Conservation (phyloP, 345 rosid species). For the Viola odorata region DNA sequence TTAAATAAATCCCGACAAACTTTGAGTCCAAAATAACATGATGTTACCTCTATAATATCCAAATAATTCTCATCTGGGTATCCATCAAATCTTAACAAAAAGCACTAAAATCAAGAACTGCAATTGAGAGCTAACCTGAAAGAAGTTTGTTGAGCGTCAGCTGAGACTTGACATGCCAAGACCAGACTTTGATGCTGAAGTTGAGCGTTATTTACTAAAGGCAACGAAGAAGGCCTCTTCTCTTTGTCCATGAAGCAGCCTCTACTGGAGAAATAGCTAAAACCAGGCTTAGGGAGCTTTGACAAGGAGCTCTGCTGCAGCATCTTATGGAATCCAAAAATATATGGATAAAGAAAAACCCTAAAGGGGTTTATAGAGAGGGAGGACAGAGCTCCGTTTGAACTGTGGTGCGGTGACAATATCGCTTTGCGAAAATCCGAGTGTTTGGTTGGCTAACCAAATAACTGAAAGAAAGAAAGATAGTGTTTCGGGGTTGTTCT, state of each 20-base stretch:
- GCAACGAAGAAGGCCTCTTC: not conserved
- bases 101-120: not conserved
- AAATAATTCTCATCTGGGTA: not conserved
- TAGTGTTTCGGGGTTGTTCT: no score
- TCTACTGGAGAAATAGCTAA: no score
- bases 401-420: no score
- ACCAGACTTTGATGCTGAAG: not conserved
- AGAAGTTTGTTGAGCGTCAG: slow-evolving; percentile 4
- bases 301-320: no score
- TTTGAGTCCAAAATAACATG: not conserved
- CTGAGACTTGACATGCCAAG: slow-evolving; percentile 5
- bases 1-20: not conserved
- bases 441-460: no score
- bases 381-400: no score
- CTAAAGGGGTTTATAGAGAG: no score
- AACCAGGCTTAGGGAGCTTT: no score
- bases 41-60: not conserved
- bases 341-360: no score
- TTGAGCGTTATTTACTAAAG: slow-evolving; percentile 1
- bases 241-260: slow-evolving; percentile 3
- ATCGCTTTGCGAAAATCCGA: no score
- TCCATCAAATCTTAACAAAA: not conserved
- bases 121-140: not conserved
- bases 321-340: no score
- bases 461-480: no score